phyloP scores from a whole-genome alignment of 345 rosid species.

The Anacardium occidentale region DNA sequence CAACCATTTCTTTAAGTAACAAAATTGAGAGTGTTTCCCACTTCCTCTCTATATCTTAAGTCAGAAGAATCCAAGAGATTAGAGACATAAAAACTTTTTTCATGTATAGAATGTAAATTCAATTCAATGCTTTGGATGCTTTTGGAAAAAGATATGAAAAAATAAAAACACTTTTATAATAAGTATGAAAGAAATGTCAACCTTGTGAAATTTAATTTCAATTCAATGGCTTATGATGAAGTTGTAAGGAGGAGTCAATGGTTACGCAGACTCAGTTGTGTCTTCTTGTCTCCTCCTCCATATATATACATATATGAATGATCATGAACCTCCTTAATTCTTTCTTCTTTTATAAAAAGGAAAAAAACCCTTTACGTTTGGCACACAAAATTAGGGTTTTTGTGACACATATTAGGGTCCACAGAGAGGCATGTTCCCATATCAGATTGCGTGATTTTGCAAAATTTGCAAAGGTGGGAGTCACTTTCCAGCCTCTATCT shows the following conservation, averaged over 20 bases:
- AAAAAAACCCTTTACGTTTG: not conserved
- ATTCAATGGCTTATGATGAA: slow-evolving; percentile 41
- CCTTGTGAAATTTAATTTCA: slow-evolving; percentile 30
- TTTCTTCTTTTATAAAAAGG: not conserved
- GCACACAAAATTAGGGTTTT: slow-evolving; percentile 1
- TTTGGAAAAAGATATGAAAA: slow-evolving; percentile 16
- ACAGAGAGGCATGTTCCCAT: slow-evolving; percentile 25
- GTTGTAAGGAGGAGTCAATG: slow-evolving; percentile 39
- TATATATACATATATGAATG: not conserved
- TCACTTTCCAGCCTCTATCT: slow-evolving; percentile 25
- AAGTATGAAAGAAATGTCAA: slow-evolving; percentile 26
- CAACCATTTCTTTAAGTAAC: slow-evolving; percentile 24
- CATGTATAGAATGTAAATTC: not conserved
- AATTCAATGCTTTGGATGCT: slow-evolving; percentile 36
- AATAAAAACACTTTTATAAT: slow-evolving; percentile 20
- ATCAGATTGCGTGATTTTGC: slow-evolving; percentile 38
- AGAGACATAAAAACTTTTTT: not conserved
- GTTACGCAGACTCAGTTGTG: slow-evolving; percentile 42
- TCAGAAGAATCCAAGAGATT: slow-evolving; percentile 36
- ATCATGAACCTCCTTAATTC: slow-evolving; percentile 18
- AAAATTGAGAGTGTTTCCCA: slow-evolving; percentile 44
- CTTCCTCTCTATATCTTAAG: slow-evolving; percentile 28
- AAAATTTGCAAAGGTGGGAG: slow-evolving; percentile 23
- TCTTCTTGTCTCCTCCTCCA: slow-evolving; percentile 49
- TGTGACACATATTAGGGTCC: slow-evolving; percentile 24